phyloP scores from a whole-genome alignment of 495 filamentous ascomycete genomes.

The Hypoxylon crocopeplum region DNA sequence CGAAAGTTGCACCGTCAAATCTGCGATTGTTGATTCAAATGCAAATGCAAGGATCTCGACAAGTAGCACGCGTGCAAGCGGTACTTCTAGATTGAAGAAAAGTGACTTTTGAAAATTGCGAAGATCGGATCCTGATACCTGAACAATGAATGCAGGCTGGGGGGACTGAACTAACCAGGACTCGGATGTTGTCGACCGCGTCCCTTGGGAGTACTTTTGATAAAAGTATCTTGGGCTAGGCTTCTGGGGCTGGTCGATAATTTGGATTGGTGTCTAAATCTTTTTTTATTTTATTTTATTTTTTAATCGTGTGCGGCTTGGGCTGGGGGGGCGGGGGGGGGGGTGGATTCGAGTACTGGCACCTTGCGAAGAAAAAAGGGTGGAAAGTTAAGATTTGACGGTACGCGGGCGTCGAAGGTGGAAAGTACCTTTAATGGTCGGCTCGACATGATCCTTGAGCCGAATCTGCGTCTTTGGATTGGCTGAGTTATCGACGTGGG shows the following conservation, averaged over 20 bases:
- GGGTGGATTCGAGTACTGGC: conserved; percentile 29
- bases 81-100: conserved; percentile 7
- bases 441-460: conserved; percentile 16
- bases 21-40: not conserved
- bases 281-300: conserved; percentile 4
- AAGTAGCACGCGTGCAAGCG: conserved; percentile 8
- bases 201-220: conserved; percentile 18
- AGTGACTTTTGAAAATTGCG: conserved; percentile 21
- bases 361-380: conserved; percentile 25
- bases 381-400: conserved; percentile 30
- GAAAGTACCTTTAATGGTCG: conserved; percentile 38
- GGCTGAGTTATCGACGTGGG: not conserved
- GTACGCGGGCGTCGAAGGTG: conserved; percentile 30
- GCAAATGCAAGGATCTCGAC: conserved; percentile 13
- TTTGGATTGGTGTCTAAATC: conserved; percentile 36
- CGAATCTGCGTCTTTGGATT: conserved; percentile 13
- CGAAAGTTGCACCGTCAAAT: no score
- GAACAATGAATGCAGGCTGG: conserved; percentile 28
- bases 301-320: conserved; percentile 21
- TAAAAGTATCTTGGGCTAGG: conserved; percentile 22
- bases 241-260: conserved; percentile 27
- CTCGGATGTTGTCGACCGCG: conserved; percentile 16
- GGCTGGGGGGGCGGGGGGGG: conserved; percentile 21
- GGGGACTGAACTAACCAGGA: conserved; percentile 27
- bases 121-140: conserved; percentile 22